These are phyloP conservation scores for Podospora pseudopauciseta DNA, from an alignment of 495 filamentous ascomycete species.

Conservation along the genomic window DNA sequence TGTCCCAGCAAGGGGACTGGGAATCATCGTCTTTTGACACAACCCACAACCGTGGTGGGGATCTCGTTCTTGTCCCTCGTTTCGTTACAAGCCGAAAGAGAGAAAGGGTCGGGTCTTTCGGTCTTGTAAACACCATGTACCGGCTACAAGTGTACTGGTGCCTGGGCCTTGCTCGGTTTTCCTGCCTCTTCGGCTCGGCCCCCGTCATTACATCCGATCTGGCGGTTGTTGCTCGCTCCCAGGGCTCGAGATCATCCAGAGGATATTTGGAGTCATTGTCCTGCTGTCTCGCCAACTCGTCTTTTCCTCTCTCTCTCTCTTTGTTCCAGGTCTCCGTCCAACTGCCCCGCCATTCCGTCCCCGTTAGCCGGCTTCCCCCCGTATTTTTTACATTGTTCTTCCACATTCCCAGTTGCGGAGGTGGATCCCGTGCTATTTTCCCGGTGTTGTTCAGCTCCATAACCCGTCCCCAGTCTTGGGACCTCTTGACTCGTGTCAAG, in stretches of 20 bases:
- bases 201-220: slow-evolving; percentile 20
- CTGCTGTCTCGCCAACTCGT: neutral
- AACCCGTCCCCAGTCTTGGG: slow-evolving; percentile 14
- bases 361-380: slow-evolving; percentile 5
- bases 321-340: neutral
- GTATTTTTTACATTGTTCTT: neutral
- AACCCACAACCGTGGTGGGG: slow-evolving; percentile 17
- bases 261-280: slow-evolving; percentile 16
- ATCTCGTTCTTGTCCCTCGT: slow-evolving; percentile 9
- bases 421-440: slow-evolving; percentile 3
- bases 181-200: slow-evolving; percentile 25
- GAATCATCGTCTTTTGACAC: slow-evolving; percentile 1
- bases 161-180: slow-evolving; percentile 7
- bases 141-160: slow-evolving; percentile 2
- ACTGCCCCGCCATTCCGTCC: neutral
- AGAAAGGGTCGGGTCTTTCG: neutral
- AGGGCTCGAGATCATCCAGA: slow-evolving; percentile 5
- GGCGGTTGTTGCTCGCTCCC: slow-evolving; percentile 6
- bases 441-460: slow-evolving; percentile 7
- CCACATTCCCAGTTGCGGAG: slow-evolving; percentile 12
- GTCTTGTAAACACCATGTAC: slow-evolving; percentile 1
- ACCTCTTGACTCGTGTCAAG: slow-evolving; percentile 7
- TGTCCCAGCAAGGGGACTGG: slow-evolving; percentile 6
- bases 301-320: neutral
- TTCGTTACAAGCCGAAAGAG: slow-evolving; percentile 8